Conservation (phyloP, 2,329 filamentous ascomycete species). For the Aspergillus costaricaensis region DNA sequence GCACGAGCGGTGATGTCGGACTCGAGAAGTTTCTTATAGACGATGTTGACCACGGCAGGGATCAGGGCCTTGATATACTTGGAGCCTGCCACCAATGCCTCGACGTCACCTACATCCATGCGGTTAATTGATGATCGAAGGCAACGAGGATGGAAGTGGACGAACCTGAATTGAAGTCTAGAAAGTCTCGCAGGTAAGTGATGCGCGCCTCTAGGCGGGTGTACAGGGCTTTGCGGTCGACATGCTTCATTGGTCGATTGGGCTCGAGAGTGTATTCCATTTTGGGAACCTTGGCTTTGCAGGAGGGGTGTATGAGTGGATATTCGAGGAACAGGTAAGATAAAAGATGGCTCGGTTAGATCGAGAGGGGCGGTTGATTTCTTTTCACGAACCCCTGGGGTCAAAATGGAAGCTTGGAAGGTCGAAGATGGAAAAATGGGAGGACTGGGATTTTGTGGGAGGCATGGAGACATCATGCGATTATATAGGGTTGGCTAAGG, state of each 20-base stretch:
- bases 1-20: constrained; percentile 81
- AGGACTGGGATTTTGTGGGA: constrained; percentile 11
- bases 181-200: constrained; percentile 72
- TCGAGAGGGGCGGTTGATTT: not conserved
- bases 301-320: not conserved
- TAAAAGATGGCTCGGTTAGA: not conserved
- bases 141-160: constrained; percentile 11
- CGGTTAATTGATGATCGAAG: not conserved
- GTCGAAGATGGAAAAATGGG: constrained; percentile 10
- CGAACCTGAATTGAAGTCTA: constrained; percentile 72
- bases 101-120: constrained; percentile 62
- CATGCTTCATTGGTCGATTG: constrained; percentile 52
- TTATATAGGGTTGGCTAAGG: constrained; percentile 20
- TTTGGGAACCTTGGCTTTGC: not conserved
- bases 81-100: constrained; percentile 66
- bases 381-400: constrained; percentile 14
- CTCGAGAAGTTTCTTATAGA: constrained; percentile 77
- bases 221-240: constrained; percentile 71
- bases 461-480: constrained; percentile 18
- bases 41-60: constrained; percentile 78
- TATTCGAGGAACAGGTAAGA: not conserved
- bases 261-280: constrained; percentile 20
- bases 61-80: constrained; percentile 83
- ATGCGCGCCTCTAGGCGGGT: constrained; percentile 69
- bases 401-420: not conserved